phyloP scores from a whole-genome alignment of 1,284 basidiomycete species.

The Neotropicomus parvogracilis region DNA sequence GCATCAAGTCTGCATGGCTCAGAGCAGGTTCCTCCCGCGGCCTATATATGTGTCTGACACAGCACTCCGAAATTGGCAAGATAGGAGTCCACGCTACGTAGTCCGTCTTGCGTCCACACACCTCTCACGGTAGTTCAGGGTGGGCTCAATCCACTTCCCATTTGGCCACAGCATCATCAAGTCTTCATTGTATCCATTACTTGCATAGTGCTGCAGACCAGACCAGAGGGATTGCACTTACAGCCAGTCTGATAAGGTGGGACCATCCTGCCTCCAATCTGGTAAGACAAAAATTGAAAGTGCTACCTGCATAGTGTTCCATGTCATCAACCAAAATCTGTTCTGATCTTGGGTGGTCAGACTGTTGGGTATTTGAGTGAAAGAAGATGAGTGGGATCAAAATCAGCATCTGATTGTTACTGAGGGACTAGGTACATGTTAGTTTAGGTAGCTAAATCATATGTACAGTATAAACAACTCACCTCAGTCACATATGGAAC shows the following conservation, averaged over 20 bases:
- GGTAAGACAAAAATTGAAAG: constrained; percentile 65
- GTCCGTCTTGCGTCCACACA: no score
- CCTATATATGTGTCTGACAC: constrained; percentile 23
- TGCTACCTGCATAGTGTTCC: constrained; percentile 64
- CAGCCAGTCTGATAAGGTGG: constrained; percentile 83
- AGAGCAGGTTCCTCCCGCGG: constrained; percentile 9
- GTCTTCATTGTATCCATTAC: constrained; percentile 57
- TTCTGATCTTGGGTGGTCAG: constrained; percentile 53
- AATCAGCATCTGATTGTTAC: no score
- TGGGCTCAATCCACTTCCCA: constrained; percentile 76
- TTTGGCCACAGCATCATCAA: constrained; percentile 82
- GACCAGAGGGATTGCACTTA: constrained; percentile 40
- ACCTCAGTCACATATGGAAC: no score
- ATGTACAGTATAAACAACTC: no score
- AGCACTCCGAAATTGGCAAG: constrained; percentile 14
- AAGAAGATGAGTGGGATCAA: no score
- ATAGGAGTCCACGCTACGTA: constrained; percentile 5
- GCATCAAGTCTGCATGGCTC: constrained; percentile 18
- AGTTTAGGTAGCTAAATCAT: no score
- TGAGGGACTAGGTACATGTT: no score
- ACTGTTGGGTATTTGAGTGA: constrained; percentile 43
- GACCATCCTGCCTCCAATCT: constrained; percentile 59
- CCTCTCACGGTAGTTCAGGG: constrained; percentile 40
- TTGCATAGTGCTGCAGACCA: constrained; percentile 50
- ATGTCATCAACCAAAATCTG: constrained; percentile 86